phyloP scores from a whole-genome alignment of 495 filamentous ascomycete species.

The Penicillium herquei region DNA sequence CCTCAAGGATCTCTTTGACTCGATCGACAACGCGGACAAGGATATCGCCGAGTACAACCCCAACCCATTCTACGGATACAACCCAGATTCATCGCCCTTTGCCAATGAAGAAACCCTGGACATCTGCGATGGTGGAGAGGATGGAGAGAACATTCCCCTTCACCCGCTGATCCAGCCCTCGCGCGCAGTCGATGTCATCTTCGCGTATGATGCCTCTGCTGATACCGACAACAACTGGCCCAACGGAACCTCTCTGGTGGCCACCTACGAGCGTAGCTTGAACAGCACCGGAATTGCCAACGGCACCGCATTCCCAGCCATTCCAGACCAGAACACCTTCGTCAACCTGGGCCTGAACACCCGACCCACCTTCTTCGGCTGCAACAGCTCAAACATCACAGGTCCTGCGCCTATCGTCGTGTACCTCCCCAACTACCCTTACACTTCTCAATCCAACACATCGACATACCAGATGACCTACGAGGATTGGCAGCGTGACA shows the following conservation, averaged over 20 bases:
- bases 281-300: slow-evolving; percentile 60
- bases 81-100: slow-evolving; percentile 60
- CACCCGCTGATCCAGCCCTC: slow-evolving; percentile 79
- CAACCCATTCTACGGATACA: slow-evolving; percentile 81
- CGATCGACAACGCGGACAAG: slow-evolving; percentile 55
- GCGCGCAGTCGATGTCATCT: slow-evolving; percentile 84
- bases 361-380: slow-evolving; percentile 91
- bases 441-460: slow-evolving; percentile 67
- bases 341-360: slow-evolving; percentile 82
- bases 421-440: slow-evolving; percentile 88
- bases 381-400: slow-evolving; percentile 62
- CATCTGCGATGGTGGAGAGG: slow-evolving; percentile 84
- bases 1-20: slow-evolving; percentile 51
- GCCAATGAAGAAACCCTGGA: slow-evolving; percentile 57
- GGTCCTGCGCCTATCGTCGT: slow-evolving; percentile 68
- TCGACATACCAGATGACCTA: slow-evolving; percentile 69
- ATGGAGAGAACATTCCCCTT: slow-evolving; percentile 84
- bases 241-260: slow-evolving; percentile 79
- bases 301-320: slow-evolving; percentile 76
- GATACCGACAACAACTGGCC: slow-evolving; percentile 79
- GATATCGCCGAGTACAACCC: slow-evolving; percentile 82
- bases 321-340: slow-evolving; percentile 85
- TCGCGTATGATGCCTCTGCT: slow-evolving; percentile 83
- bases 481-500: slow-evolving; percentile 62
- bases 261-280: slow-evolving; percentile 75